Evolutionary conservation across 106 monocot species (phyloP), one percentile per base, ranked within the genome.

Genomic region (Acorus gramineus): DNA sequence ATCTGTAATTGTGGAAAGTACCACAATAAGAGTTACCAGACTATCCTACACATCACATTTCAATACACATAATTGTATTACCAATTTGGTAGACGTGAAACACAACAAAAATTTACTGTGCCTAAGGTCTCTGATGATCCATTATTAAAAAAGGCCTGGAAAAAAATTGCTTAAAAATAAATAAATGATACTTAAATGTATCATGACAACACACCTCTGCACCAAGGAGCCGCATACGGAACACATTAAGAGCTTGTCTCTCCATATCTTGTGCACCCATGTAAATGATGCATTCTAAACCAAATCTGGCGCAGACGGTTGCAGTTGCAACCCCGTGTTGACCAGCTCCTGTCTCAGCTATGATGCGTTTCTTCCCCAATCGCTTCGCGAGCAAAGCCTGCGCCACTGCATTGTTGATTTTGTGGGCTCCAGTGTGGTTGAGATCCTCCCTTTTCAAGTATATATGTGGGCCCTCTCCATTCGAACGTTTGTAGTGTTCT

Each of bases 201-300:
- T 43, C 56, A 62, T 3, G 50, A 3, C 6, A 56, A 72, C 75
- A 57, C 61, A 89, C 89, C 85, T 89, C 89, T 49, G 82, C 89
- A 7, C 89, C 89, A 55, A 89, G 82, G 77, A 89, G 89, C 62
- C 64, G 71, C 89, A 89, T 89, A 3, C 82, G 75, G 71, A 85
- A 85, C 14, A 89, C 89, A 76, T 85, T 82, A 43, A 85, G 81
- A 8, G 85, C 61, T 50, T 89, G 89, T 57, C 85, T 77, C 74
- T 85, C 85, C 89, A 89, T 89, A 67, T 89, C 89, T 56, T 85
- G 77, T 0, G 89, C 85, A 63, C 89, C 89, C 89, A 89, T 89
- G 61, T 89, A 89, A 12, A 89, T 78, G 44, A 89, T 64, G 60
- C 89, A 89, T 14, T 80, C 61, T 43, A 89, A 57, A 13, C 85